Evolutionary conservation across 2,329 filamentous ascomycete species (phyloP).

Genomic region (Epichloe sibirici): DNA sequence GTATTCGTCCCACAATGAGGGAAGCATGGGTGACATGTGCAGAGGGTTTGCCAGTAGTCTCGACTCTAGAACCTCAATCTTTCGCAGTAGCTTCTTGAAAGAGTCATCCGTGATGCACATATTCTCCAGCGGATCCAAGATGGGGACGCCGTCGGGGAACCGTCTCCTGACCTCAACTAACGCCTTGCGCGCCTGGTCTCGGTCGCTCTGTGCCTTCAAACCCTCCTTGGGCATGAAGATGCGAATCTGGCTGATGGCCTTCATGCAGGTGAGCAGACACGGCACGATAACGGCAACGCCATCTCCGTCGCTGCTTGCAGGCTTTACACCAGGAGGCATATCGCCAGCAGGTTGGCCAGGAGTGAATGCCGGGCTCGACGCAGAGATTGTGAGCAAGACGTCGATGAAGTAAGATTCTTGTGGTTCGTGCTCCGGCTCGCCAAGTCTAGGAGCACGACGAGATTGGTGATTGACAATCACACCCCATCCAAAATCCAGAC

Average conservation of each 20-base stretch:
- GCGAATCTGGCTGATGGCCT: slow-evolving; percentile 71
- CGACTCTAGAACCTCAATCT: slow-evolving; percentile 94
- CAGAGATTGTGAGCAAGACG: slow-evolving; percentile 54
- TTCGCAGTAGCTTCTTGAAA: slow-evolving; percentile 86
- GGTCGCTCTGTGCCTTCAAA: slow-evolving; percentile 52
- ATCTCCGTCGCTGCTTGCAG: slow-evolving; percentile 18
- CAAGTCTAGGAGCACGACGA: slow-evolving; percentile 54
- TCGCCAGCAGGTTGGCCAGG: slow-evolving; percentile 24
- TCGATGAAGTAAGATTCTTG: slow-evolving; percentile 77
- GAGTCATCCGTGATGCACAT: slow-evolving; percentile 89
- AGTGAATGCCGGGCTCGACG: slow-evolving; percentile 35
- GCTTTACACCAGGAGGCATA: slow-evolving; percentile 49
- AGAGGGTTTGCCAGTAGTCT: slow-evolving; percentile 79
- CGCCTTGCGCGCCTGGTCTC: slow-evolving; percentile 53
- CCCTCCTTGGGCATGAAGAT: slow-evolving; percentile 69
- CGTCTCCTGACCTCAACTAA: slow-evolving; percentile 71
- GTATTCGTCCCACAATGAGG: slow-evolving; percentile 80
- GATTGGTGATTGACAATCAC: slow-evolving; percentile 64
- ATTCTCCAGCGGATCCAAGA: slow-evolving; percentile 87
- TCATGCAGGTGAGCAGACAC: slow-evolving; percentile 73
- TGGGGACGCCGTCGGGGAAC: slow-evolving; percentile 83
- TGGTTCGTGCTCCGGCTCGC: slow-evolving; percentile 53
- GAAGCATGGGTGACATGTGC: slow-evolving; percentile 76
- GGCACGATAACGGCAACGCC: slow-evolving; percentile 43
- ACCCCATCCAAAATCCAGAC: slow-evolving; percentile 82